Percentiles rank a stretch among this genome's conserved stretches.
Conservation (phyloP, 768 basidiomycete genomes). For the Lactifluus echinatus region DNA sequence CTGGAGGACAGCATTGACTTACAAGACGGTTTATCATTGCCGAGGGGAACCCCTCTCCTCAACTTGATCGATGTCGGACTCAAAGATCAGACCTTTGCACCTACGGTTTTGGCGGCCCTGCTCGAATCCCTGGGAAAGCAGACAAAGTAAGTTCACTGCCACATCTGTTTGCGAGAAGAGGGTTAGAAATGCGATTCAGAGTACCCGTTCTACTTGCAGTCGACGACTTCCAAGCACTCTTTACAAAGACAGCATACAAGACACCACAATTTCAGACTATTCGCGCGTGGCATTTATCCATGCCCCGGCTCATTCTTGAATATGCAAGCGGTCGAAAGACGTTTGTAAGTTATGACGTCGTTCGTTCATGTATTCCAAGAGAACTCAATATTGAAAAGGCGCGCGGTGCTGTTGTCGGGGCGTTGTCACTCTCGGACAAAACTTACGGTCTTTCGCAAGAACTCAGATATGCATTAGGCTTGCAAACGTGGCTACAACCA, state of each 20-base stretch:
- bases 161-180: neutral
- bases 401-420: constrained; percentile 64
- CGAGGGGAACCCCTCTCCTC: constrained; percentile 40
- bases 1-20: constrained; percentile 37
- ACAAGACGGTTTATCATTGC: constrained; percentile 39
- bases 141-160: constrained; percentile 40
- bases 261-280: constrained; percentile 64
- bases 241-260: constrained; percentile 57
- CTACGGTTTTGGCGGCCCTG: constrained; percentile 47
- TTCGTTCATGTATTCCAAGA: neutral
- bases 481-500: constrained; percentile 34
- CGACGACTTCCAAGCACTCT: constrained; percentile 83
- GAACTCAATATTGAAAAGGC: constrained; percentile 33
- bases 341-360: constrained; percentile 44
- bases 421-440: constrained; percentile 55
- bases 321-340: constrained; percentile 60
- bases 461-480: constrained; percentile 50
- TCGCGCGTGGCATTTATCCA: constrained; percentile 67
- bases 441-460: constrained; percentile 52
- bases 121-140: constrained; percentile 58
- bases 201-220: constrained; percentile 75
- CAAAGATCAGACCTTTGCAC: constrained; percentile 43
- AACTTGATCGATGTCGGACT: constrained; percentile 52
- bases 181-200: constrained; percentile 31
- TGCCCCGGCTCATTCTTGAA: constrained; percentile 71